These are phyloP conservation scores for Buddleja alternifolia DNA, from an alignment of 257 asterid species.

Conservation along the genomic window DNA sequence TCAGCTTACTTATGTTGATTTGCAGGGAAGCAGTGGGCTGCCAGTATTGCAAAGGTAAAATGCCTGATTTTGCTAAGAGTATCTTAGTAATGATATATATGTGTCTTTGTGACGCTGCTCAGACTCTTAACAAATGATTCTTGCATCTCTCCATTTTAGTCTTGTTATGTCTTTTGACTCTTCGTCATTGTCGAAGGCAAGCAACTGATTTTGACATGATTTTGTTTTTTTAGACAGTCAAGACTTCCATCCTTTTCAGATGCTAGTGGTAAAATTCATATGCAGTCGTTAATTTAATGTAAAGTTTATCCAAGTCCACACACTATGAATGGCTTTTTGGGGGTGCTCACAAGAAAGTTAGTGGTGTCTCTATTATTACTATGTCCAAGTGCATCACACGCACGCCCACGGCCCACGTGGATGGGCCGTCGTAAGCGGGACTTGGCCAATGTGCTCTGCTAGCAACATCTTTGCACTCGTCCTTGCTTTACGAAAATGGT, in stretches of 20 bases:
- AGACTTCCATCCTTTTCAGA: background rate
- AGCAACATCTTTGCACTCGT: too few relatives aligned
- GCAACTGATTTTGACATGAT: slow-evolving; percentile 12
- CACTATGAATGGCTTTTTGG: background rate
- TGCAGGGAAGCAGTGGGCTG: slow-evolving; percentile 95
- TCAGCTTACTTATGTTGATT: slow-evolving; percentile 34
- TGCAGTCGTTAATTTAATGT: background rate
- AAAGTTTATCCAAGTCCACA: background rate
- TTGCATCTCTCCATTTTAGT: slow-evolving; percentile 10
- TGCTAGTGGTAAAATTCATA: background rate
- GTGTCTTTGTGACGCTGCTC: slow-evolving; percentile 17
- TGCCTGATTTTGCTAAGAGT: slow-evolving; percentile 8
- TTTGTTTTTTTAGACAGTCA: slow-evolving; percentile 8
- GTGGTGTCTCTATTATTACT: background rate
- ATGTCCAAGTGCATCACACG: background rate
- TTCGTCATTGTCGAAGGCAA: slow-evolving; percentile 1
- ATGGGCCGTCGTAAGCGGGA: too few relatives aligned
- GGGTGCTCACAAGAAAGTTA: slow-evolving; percentile 17
- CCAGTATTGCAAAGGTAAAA: slow-evolving; percentile 77
- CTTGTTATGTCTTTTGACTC: background rate
- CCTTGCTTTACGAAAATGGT: too few relatives aligned
- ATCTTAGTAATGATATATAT: slow-evolving; percentile 25
- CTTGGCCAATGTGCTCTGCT: too few relatives aligned
- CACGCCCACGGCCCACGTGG: too few relatives aligned
- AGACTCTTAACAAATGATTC: slow-evolving; percentile 13